Evolutionary conservation across 2,329 filamentous ascomycete species (phyloP), one percentile per base, ranked within the genome.

Genomic region (Paradendryphiella salina): DNA sequence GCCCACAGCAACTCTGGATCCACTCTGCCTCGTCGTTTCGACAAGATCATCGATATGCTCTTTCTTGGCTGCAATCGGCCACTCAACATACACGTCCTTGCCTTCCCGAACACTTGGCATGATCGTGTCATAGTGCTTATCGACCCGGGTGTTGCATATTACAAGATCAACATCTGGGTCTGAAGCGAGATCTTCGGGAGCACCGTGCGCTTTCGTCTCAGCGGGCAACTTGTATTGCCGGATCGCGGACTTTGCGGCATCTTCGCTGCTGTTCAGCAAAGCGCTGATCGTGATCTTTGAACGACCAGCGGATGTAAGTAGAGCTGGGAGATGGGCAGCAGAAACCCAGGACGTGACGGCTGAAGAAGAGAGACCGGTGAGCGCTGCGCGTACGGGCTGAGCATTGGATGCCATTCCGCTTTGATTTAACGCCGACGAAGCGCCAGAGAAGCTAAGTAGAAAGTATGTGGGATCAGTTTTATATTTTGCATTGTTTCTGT

Each of bases 281-380:
- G 78, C 79, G 15, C 72, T 71, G 46, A 82, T 75, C 15, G 74
- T 57, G 56, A 78, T 79, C 5, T 73, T 67, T 1, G 64, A 43
- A 5, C 52, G 51, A 1, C 65, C 65, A 3, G 35, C 33, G 0
- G 65, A 57, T 5, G 63, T 65, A 0, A 80, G 80, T 2, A 87
- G 79, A 63, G 84, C 85, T 0, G 85, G 82, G 0, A 86, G 76
- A 59, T 86, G 84, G 3, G 79, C 82, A 18, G 62, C 57, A 14
- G 73, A 73, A 3, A 82, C 83, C 83, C 83, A 87, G 0, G 78
- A 77, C 4, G 76, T 77, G 15, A 73, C 73, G 39, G 80, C 78
- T 1, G 75, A 73, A 46, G 78, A 72, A 1, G 81, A 84, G 46
- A 85, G 80, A 35, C 83, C 83, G 50, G 85, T 76, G 20, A 86